Percentiles rank a stretch among this genome's conserved stretches.
Evolutionary conservation across 2,329 filamentous ascomycete species (phyloP).

Genomic region (Lanzia echinophila): DNA sequence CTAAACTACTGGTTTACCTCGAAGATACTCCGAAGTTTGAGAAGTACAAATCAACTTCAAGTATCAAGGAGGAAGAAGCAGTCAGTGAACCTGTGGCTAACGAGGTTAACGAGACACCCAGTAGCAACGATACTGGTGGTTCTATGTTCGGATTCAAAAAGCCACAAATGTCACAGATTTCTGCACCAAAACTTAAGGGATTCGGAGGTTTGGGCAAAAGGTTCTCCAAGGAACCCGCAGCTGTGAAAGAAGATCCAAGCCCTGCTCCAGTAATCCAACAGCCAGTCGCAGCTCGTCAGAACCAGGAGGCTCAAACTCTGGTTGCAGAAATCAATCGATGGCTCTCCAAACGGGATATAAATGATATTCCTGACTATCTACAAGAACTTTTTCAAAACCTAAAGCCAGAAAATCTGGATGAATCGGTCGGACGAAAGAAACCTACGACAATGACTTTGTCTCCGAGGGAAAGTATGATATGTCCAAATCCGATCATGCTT

Average conservation of each 20-base stretch:
- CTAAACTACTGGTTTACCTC: slow-evolving; percentile 11
- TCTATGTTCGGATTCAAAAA: slow-evolving; percentile 10
- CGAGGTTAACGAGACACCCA: background rate
- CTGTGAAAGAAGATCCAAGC: slow-evolving; percentile 3
- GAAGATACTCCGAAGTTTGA: slow-evolving; percentile 3
- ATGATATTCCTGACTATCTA: slow-evolving; percentile 7
- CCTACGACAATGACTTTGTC: slow-evolving; percentile 1
- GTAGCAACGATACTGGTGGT: slow-evolving; percentile 4
- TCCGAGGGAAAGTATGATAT: slow-evolving; percentile 25
- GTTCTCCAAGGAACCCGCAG: slow-evolving; percentile 2
- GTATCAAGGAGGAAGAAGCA: background rate
- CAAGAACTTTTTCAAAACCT: slow-evolving; percentile 8
- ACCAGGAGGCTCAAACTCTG: slow-evolving; percentile 4
- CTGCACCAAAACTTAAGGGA: slow-evolving; percentile 5
- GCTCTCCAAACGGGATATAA: slow-evolving; percentile 8
- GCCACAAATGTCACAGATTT: slow-evolving; percentile 9
- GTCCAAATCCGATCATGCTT: slow-evolving; percentile 31
- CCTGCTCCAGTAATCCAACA: background rate
- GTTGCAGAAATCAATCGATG: slow-evolving; percentile 9
- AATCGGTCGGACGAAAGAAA: slow-evolving; percentile 7
- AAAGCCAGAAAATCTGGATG: slow-evolving; percentile 1
- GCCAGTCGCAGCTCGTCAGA: background rate
- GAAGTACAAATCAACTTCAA: slow-evolving; percentile 7
- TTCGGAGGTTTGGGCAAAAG: slow-evolving; percentile 6
- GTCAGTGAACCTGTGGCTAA: background rate